phyloP scores from a whole-genome alignment of 305 asterid genomes.

The Withania somnifera region DNA sequence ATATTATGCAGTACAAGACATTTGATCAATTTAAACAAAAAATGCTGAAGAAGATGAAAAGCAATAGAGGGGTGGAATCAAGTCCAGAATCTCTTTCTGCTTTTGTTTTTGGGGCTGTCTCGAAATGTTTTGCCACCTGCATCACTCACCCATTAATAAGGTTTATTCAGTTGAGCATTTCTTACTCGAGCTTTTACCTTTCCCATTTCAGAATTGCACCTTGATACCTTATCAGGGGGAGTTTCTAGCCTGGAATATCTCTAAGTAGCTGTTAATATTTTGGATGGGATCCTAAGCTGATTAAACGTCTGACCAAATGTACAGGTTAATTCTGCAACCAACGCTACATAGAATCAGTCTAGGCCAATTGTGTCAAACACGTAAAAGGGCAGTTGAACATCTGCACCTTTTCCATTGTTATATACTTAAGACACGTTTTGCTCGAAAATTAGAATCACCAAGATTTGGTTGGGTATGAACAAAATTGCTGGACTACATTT shows the following conservation, averaged over 20 bases:
- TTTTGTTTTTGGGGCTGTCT: conserved; percentile 63
- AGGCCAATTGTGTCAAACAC: background rate
- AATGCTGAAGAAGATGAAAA: conserved; percentile 35
- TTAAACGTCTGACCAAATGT: background rate
- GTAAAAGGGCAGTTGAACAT: background rate
- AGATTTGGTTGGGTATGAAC: background rate
- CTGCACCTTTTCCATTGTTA: background rate
- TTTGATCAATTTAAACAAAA: conserved; percentile 79
- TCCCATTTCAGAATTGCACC: background rate
- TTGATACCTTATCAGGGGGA: background rate
- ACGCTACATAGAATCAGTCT: background rate
- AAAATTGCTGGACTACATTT: background rate
- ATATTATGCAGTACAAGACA: conserved; percentile 60
- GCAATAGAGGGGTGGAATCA: conserved; percentile 19
- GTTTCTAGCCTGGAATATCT: background rate
- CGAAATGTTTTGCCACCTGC: conserved; percentile 84
- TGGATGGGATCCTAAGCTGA: background rate
- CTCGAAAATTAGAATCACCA: background rate
- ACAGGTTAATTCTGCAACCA: background rate
- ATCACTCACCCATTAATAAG: conserved; percentile 79
- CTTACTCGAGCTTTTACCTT: background rate
- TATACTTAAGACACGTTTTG: background rate
- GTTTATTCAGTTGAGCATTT: conserved; percentile 19
- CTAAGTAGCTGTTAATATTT: background rate
- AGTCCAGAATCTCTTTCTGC: conserved; percentile 72